Conservation (phyloP, 352 stramenopile species). For the Thraustotheca clavata region DNA sequence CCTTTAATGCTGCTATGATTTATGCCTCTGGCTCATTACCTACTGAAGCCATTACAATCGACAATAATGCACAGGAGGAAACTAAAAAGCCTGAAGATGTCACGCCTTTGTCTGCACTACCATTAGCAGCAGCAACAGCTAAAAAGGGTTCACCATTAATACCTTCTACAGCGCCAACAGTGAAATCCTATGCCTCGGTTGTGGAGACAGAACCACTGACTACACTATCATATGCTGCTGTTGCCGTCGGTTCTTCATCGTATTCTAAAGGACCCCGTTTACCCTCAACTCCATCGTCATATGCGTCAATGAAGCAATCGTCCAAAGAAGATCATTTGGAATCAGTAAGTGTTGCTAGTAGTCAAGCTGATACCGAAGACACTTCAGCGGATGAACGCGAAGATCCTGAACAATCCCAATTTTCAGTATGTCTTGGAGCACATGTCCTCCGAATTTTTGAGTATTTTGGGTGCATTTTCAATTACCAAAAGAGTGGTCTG, state of each 20-base stretch:
- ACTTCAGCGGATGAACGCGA: conserved; percentile 47
- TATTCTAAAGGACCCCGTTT: not conserved
- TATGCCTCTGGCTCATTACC: conserved; percentile 55
- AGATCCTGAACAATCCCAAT: conserved; percentile 28
- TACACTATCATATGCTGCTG: conserved; percentile 15
- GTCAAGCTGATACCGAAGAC: conserved; percentile 72
- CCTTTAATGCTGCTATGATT: conserved; percentile 30
- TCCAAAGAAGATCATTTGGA: conserved; percentile 31
- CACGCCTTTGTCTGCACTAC: not conserved
- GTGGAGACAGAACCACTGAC: conserved; percentile 6
- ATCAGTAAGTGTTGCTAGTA: conserved; percentile 62
- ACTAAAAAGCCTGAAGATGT: not conserved
- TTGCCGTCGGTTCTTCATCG: not conserved
- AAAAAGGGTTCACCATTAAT: not conserved
- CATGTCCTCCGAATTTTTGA: conserved; percentile 73
- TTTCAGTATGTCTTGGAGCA: conserved; percentile 45
- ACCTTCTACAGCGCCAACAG: not conserved
- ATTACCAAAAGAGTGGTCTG: conserved; percentile 75
- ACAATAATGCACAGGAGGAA: not conserved
- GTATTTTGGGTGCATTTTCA: conserved; percentile 80
- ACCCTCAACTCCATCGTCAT: not conserved
- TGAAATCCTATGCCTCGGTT: conserved; percentile 18
- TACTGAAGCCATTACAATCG: conserved; percentile 23
- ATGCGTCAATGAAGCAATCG: not conserved
- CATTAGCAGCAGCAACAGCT: not conserved